These are phyloP conservation scores for Silene noctiflora DNA, from an alignment of 179 eudicot species.

Conservation along the genomic window DNA sequence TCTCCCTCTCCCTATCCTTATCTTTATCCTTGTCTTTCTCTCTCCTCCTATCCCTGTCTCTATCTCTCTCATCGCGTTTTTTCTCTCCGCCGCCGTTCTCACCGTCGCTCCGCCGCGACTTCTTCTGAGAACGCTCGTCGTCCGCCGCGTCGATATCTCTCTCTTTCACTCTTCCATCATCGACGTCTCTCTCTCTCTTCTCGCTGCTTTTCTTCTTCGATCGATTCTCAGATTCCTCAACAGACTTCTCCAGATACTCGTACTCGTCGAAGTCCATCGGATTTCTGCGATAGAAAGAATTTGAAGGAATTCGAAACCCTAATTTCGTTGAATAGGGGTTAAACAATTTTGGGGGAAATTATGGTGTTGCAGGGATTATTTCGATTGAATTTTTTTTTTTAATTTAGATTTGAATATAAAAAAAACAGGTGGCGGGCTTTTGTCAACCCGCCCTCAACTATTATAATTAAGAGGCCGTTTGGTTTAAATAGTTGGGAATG, in stretches of 20 bases:
- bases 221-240: slow-evolving; percentile 48
- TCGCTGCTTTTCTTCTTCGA: slow-evolving; percentile 29
- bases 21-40: slow-evolving; percentile 3
- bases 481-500: too few species aligned
- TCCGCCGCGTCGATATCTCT: slow-evolving; percentile 27
- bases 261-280: slow-evolving; percentile 96
- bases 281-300: background rate
- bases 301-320: slow-evolving; percentile 16
- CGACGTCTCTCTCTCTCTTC: slow-evolving; percentile 38
- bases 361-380: slow-evolving; percentile 14
- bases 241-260: slow-evolving; percentile 85
- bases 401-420: too few species aligned
- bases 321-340: background rate
- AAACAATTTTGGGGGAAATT: slow-evolving; percentile 2
- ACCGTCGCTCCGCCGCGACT: slow-evolving; percentile 29
- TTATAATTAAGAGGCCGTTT: too few species aligned
- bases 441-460: too few species aligned
- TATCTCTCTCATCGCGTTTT: slow-evolving; percentile 29
- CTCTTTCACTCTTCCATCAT: slow-evolving; percentile 24
- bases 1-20: slow-evolving; percentile 12
- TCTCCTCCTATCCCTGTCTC: slow-evolving; percentile 30
- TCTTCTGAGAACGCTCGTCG: slow-evolving; percentile 35
- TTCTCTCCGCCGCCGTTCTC: slow-evolving; percentile 36
- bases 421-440: too few species aligned
- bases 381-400: too few species aligned